Evolutionary conservation across 2,329 filamentous ascomycete genomes (phyloP).

Genomic region (Dothideomycetes sp.): DNA sequence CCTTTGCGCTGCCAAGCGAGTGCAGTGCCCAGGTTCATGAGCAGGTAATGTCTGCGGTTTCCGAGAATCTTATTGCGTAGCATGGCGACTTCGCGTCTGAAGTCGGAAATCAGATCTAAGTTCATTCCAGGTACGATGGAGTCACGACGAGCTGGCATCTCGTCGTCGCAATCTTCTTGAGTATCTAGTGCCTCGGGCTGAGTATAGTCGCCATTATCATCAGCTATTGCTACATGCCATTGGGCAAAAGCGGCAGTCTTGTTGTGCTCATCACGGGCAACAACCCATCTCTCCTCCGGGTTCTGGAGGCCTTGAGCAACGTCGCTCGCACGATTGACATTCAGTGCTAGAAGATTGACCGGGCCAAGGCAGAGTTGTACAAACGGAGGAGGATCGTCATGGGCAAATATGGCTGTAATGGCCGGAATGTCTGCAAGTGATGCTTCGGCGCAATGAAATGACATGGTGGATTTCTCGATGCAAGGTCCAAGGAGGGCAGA

Average conservation of each 20-base stretch:
- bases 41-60: conserved; percentile 7
- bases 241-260: conserved; percentile 7
- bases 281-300: conserved; percentile 1
- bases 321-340: conserved; percentile 1
- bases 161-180: too few relatives aligned
- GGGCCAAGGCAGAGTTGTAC: conserved; percentile 8
- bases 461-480: too few relatives aligned
- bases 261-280: conserved; percentile 9
- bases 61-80: conserved; percentile 3
- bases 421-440: conserved; percentile 9
- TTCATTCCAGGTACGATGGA: conserved; percentile 12
- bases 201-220: conserved; percentile 1
- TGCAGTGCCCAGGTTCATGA: conserved; percentile 6
- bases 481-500: too few relatives aligned
- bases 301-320: conserved; percentile 5
- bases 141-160: too few relatives aligned
- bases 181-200: conserved; percentile 4
- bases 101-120: background rate
- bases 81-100: conserved; percentile 3
- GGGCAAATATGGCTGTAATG: conserved; percentile 4
- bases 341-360: conserved; percentile 3
- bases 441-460: too few relatives aligned
- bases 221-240: conserved; percentile 8
- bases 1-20: background rate
- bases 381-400: conserved; percentile 7